These are phyloP conservation scores for Nitzschia putrida DNA, from an alignment of 108 stramenopile genomes.

Conservation along the genomic window DNA sequence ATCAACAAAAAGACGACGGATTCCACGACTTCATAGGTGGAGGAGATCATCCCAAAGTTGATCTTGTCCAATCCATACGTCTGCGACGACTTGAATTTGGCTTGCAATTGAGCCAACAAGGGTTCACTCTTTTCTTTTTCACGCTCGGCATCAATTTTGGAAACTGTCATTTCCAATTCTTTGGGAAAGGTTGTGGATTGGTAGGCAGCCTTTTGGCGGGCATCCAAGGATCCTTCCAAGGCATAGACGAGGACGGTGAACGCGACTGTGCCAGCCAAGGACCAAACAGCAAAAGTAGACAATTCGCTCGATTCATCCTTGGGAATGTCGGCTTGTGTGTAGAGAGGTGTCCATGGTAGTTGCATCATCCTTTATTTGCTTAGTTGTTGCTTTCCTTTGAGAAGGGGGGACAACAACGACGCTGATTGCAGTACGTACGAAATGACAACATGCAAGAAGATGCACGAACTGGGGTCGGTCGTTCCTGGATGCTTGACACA, in stretches of 20 bases:
- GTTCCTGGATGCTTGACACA: too few relatives aligned
- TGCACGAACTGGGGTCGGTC: too few relatives aligned
- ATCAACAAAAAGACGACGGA: conserved; percentile 69
- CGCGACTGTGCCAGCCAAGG: conserved; percentile 61
- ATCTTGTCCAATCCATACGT: conserved; percentile 90
- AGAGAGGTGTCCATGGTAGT: conserved; percentile 46
- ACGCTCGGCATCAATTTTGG: conserved; percentile 67
- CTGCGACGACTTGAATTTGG: conserved; percentile 80
- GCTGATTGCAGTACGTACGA: too few relatives aligned
- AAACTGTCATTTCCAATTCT: conserved; percentile 64
- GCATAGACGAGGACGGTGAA: conserved; percentile 76
- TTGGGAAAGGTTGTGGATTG: conserved; percentile 67
- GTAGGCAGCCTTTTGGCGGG: conserved; percentile 71
- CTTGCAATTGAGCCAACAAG: conserved; percentile 79
- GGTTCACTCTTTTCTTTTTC: conserved; percentile 41
- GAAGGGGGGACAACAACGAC: too few relatives aligned
- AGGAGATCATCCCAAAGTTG: conserved; percentile 82
- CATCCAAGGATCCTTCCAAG: conserved; percentile 68
- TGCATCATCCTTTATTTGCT: too few relatives aligned
- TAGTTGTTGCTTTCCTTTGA: too few relatives aligned
- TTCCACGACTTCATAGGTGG: conserved; percentile 66
- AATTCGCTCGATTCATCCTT: conserved; percentile 2
- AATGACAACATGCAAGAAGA: too few relatives aligned
- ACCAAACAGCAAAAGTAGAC: conserved; percentile 40
- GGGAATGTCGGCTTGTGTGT: conserved; percentile 35